Conservation (phyloP, 768 basidiomycete species). For the Mycena albidolilacea region DNA sequence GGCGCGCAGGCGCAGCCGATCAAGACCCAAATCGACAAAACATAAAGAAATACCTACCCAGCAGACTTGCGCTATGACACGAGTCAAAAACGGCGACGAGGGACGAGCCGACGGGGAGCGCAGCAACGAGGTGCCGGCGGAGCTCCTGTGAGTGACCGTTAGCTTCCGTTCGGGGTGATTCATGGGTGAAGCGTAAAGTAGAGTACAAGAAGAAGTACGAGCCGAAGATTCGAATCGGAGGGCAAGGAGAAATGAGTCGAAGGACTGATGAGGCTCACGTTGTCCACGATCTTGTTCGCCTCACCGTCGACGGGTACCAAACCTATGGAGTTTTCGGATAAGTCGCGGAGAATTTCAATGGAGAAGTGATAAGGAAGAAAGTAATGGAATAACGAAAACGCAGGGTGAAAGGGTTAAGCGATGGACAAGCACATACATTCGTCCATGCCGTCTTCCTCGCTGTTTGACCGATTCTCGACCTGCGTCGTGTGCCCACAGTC, state of each 20-base stretch:
- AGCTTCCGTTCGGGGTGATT: not conserved
- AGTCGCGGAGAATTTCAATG: not conserved
- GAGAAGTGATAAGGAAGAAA: not conserved
- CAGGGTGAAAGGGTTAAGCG: not conserved
- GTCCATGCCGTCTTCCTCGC: constrained; percentile 59
- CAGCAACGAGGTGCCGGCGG: constrained; percentile 52
- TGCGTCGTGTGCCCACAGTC: constrained; percentile 63
- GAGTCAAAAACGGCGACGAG: constrained; percentile 58
- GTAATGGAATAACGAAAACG: not conserved
- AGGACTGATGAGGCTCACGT: constrained; percentile 45
- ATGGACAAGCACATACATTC: constrained; percentile 49
- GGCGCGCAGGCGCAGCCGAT: too few species aligned
- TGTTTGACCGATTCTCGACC: constrained; percentile 50
- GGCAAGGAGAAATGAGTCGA: too few species aligned
- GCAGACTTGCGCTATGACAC: constrained; percentile 58
- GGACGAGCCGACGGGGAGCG: constrained; percentile 53
- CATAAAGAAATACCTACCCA: constrained; percentile 46
- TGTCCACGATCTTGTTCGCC: constrained; percentile 50
- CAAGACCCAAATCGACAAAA: too few species aligned
- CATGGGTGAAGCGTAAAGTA: not conserved
- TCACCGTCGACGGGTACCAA: constrained; percentile 58
- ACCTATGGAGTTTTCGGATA: constrained; percentile 43
- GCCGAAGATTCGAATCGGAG: too few species aligned
- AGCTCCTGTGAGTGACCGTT: constrained; percentile 47
- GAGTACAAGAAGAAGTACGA: too few species aligned